A percentile compares a stretch with the other conserved stretches of the same genome.
Evolutionary conservation across 345 rosid species (phyloP).

Genomic region (Brassica napus): DNA sequence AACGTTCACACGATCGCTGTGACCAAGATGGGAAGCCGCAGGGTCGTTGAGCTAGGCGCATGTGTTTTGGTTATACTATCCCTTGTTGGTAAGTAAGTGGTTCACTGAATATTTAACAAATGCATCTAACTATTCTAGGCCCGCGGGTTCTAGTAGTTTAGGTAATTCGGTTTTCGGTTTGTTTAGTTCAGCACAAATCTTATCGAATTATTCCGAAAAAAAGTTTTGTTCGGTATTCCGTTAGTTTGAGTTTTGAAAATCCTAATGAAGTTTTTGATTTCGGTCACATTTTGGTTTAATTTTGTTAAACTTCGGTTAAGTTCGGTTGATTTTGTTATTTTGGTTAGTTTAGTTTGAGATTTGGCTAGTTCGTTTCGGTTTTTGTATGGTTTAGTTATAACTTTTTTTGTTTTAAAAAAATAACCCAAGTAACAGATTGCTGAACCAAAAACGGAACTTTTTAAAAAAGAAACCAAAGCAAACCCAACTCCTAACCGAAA

Average conservation of each 20-base stretch:
- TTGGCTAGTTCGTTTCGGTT: neutral
- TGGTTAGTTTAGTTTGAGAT: no score
- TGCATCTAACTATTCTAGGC: neutral
- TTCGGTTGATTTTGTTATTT: neutral
- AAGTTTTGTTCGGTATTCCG: neutral
- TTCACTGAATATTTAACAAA: conserved; percentile 17
- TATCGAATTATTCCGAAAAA: neutral
- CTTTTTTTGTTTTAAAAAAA: no score
- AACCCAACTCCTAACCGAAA: neutral
- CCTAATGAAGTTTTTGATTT: neutral
- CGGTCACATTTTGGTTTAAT: neutral
- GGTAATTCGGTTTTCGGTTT: neutral
- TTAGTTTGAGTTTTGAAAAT: neutral
- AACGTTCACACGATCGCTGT: conserved; percentile 98
- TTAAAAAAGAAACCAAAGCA: no score
- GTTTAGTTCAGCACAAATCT: neutral
- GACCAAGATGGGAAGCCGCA: conserved; percentile 98
- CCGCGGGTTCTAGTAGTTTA: neutral
- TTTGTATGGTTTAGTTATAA: no score
- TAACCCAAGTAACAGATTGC: neutral
- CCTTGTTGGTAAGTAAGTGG: conserved; percentile 78
- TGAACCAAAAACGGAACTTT: neutral
- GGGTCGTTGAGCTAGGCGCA: conserved; percentile 88
- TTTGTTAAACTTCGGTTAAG: neutral
- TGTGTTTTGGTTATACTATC: conserved; percentile 71